Conservation (phyloP, 2,329 filamentous ascomycete species). For the Penicillium sp. region DNA sequence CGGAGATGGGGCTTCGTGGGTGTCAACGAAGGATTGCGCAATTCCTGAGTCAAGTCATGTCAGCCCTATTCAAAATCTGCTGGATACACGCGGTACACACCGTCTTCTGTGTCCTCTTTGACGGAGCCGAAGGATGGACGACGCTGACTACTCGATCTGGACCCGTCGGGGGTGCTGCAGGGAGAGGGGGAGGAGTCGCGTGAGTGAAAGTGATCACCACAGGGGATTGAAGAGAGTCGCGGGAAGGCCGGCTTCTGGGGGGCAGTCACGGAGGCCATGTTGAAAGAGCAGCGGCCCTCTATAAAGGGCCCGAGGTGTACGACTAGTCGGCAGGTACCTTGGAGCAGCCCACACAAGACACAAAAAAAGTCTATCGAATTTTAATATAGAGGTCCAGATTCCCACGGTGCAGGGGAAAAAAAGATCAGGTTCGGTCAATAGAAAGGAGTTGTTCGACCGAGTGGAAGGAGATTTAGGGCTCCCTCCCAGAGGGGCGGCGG, state of each 20-base stretch:
- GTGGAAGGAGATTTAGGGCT: slow-evolving; percentile 14
- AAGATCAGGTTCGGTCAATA: slow-evolving; percentile 20
- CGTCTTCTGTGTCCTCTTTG: slow-evolving; percentile 44
- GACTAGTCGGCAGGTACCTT: slow-evolving; percentile 11
- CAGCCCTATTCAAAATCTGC: slow-evolving; percentile 3
- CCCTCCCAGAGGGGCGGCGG: slow-evolving; percentile 24
- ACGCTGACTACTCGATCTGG: slow-evolving; percentile 41
- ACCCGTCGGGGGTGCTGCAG: slow-evolving; percentile 38
- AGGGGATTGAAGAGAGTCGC: slow-evolving; percentile 22
- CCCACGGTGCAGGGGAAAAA: slow-evolving; percentile 20
- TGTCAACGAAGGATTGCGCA: slow-evolving; percentile 48
- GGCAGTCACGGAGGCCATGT: slow-evolving; percentile 32
- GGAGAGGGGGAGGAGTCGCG: slow-evolving; percentile 36
- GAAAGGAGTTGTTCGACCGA: slow-evolving; percentile 14
- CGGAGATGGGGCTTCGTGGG: slow-evolving; percentile 32
- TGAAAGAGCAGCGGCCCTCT: slow-evolving; percentile 26
- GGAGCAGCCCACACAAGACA: slow-evolving; percentile 8
- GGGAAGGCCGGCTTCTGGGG: slow-evolving; percentile 27
- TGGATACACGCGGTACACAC: slow-evolving; percentile 28
- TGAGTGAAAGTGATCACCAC: slow-evolving; percentile 27
- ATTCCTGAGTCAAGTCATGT: slow-evolving; percentile 32
- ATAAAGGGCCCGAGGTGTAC: slow-evolving; percentile 24
- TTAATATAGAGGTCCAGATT: slow-evolving; percentile 32
- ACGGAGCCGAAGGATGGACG: slow-evolving; percentile 46
- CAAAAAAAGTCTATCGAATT: slow-evolving; percentile 15